Evolutionary conservation across 352 stramenopile genomes (phyloP).

Genomic region (Pythium guiyangense): DNA sequence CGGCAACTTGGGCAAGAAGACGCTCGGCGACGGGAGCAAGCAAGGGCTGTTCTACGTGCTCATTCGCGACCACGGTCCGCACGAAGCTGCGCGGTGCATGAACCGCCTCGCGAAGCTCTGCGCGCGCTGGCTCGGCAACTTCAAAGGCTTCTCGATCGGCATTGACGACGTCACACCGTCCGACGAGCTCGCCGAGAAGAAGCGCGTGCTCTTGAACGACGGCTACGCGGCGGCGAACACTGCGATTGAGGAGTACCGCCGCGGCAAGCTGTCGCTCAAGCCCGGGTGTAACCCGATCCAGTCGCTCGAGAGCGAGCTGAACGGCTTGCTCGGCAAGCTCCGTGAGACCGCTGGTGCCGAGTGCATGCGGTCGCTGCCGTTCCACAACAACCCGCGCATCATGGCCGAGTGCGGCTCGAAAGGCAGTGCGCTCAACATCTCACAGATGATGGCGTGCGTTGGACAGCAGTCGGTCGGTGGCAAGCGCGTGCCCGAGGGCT

Average conservation of each 20-base stretch:
- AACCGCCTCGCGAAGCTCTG: constrained; percentile 98
- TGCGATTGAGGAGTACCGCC: constrained; percentile 93
- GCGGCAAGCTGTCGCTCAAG: constrained; percentile 92
- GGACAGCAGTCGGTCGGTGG: constrained; percentile 98
- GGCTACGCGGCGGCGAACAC: constrained; percentile 86
- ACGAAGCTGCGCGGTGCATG: constrained; percentile 95
- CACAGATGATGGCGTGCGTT: constrained; percentile 99
- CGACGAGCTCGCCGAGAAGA: constrained; percentile 90
- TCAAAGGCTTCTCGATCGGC: constrained; percentile 98
- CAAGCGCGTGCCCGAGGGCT: constrained; percentile 98
- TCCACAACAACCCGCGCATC: constrained; percentile 96
- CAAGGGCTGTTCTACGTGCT: constrained; percentile 98
- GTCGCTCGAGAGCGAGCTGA: constrained; percentile 98
- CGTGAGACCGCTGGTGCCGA: constrained; percentile 96
- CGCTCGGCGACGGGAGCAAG: constrained; percentile 97
- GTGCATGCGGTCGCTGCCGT: constrained; percentile 97
- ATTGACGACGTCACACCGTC: constrained; percentile 99
- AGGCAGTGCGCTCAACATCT: constrained; percentile 98
- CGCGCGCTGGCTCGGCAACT: constrained; percentile 94
- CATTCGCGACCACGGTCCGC: constrained; percentile 92
- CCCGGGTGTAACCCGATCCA: constrained; percentile 96
- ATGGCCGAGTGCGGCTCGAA: constrained; percentile 99
- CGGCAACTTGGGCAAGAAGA: constrained; percentile 99
- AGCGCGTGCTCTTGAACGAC: constrained; percentile 91
- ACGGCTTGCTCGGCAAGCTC: constrained; percentile 96